phyloP scores from a whole-genome alignment of 2,329 filamentous ascomycete species.

The Neopestalotiopsis rosae region DNA sequence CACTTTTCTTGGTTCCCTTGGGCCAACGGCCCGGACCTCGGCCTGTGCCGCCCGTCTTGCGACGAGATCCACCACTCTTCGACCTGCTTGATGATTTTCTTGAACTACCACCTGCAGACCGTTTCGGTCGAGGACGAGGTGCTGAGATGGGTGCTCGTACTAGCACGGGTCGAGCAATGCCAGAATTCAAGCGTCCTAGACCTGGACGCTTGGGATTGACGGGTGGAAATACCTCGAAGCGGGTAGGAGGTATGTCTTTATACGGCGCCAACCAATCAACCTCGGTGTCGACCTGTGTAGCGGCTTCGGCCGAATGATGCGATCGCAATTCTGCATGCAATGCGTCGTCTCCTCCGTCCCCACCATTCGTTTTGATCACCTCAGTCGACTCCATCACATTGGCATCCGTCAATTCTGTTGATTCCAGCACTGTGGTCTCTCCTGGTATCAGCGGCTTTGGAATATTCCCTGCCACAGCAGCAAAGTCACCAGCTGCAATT shows the following conservation, averaged over 20 bases:
- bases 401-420: slow-evolving; percentile 44
- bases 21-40: slow-evolving; percentile 70
- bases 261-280: slow-evolving; percentile 55
- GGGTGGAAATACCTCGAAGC: slow-evolving; percentile 81
- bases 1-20: slow-evolving; percentile 71
- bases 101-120: slow-evolving; percentile 37
- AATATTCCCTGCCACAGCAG: slow-evolving; percentile 24
- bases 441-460: slow-evolving; percentile 37
- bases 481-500: slow-evolving; percentile 38
- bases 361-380: slow-evolving; percentile 32
- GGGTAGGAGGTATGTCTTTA: slow-evolving; percentile 66
- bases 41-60: slow-evolving; percentile 67
- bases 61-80: slow-evolving; percentile 48
- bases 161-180: slow-evolving; percentile 36
- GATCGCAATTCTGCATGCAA: slow-evolving; percentile 26
- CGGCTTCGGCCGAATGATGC: slow-evolving; percentile 23
- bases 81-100: slow-evolving; percentile 45
- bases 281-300: slow-evolving; percentile 31
- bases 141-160: slow-evolving; percentile 35
- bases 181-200: slow-evolving; percentile 48
- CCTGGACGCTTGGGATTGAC: slow-evolving; percentile 56
- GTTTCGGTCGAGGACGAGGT: slow-evolving; percentile 43
- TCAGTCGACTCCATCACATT: slow-evolving; percentile 24
- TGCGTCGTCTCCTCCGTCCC: slow-evolving; percentile 29
- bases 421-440: slow-evolving; percentile 41